Base-by-base conservation (phyloP, 495 filamentous ascomycete genomes). In the Pseudevernia furfuracea region DNA sequence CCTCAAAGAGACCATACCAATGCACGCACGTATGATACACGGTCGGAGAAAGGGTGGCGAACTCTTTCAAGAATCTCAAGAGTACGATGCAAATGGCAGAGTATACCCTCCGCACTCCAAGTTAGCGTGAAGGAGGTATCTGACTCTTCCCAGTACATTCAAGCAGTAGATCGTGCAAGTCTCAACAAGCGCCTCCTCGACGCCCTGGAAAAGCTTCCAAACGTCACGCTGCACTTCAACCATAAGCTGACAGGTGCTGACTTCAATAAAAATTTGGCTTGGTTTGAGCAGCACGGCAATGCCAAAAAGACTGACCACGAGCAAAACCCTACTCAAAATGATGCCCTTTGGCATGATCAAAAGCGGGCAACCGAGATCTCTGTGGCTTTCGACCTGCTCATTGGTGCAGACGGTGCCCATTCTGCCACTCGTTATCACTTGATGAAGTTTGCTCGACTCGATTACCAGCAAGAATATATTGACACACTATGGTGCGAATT, bases 401-500 rank as follows among this genome's bases (percentile, higher is more conserved):
- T 99, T 39, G 94, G 94, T n/a, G 91, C 92, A 36, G 94, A 99
- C 71, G 94, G 94, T 9, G 95, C 94, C 0, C 94, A 97, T 76
- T 97, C 92, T 0, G 85, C 91, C 49, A 84, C 89, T 5, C 80
- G 94, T 53, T 94, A 89, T 74, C 89, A 97, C 71, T 80, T 97
- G 77, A 97, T 97, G 91, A 96, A 96, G 75, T 96, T 79, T 70
- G 81, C 85, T 7, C 84, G 89, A 9, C 89, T 97, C 80, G 82
- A 90, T 72, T 97, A 96, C 70, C 82, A 92, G 64, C 94, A 99
- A 72, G 85, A 92, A 71, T 99, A 99, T 72, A 92, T 99, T 74
- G 92, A 96, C 73, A 93, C 93, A 0, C 77, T 97, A 12, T 99
- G 94, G 94, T 96, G 94, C 77, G 95, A 99, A 68, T 96, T 97